Percentiles rank a stretch among this genome's conserved stretches.
Conservation (phyloP, 2,329 filamentous ascomycete genomes). For the Arthrobotrys sphaeroides region DNA sequence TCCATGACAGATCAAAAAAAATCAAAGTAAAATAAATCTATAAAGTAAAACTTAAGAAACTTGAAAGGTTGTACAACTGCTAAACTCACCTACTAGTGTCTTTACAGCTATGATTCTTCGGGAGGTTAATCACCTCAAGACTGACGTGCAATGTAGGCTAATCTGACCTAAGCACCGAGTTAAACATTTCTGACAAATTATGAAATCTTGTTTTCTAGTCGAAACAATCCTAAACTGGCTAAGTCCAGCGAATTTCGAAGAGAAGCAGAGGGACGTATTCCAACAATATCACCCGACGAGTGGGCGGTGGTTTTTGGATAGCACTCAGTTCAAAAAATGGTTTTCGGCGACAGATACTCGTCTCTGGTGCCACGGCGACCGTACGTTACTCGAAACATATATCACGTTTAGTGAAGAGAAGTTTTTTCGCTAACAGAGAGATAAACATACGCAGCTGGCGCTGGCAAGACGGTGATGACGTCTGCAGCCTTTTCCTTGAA, state of each 20-base stretch:
- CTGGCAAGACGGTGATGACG: slow-evolving; percentile 44
- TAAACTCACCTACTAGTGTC: slow-evolving; percentile 1
- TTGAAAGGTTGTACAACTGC: not conserved
- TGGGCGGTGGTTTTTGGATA: slow-evolving; percentile 40
- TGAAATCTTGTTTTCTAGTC: not conserved
- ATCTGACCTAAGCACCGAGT: not conserved
- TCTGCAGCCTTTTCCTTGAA: not conserved
- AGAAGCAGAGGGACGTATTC: slow-evolving; percentile 35
- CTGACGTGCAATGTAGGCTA: slow-evolving; percentile 27
- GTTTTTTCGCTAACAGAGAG: not conserved
- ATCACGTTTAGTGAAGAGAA: not conserved
- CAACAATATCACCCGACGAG: slow-evolving; percentile 36
- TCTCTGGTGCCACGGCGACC: slow-evolving; percentile 36
- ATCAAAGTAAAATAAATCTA: too few relatives aligned
- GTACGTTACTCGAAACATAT: not conserved
- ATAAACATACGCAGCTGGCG: slow-evolving; percentile 23
- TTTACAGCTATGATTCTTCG: slow-evolving; percentile 21
- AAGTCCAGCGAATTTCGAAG: slow-evolving; percentile 34
- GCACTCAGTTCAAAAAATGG: slow-evolving; percentile 30
- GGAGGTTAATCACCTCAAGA: slow-evolving; percentile 26
- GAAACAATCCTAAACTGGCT: slow-evolving; percentile 35
- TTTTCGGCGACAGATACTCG: slow-evolving; percentile 7
- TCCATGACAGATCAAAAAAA: too few relatives aligned
- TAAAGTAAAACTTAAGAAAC: too few relatives aligned
- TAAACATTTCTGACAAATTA: not conserved